Evolutionary conservation across 257 asterid species (phyloP), one percentile per base, ranked within the genome.

Genomic region (Lycium barbarum): DNA sequence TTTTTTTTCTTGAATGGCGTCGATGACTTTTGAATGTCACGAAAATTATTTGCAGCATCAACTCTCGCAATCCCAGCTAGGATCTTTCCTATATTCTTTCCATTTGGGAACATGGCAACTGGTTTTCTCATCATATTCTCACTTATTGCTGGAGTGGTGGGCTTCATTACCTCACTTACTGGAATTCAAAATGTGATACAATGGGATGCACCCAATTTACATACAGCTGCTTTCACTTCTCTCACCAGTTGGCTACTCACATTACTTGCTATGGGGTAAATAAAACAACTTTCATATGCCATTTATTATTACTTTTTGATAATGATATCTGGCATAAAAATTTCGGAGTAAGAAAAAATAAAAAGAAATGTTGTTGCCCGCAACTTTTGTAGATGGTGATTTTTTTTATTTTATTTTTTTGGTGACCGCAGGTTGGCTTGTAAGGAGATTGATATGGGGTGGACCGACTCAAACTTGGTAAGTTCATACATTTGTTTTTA

Each of bases 211-310:
- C 88, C 98, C 11, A 95, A 86, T 84, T 87, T 93, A 5, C 89
- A 93, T 83, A 93, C 98, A 83, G 98, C 98, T 76, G 93, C 94
- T 87, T 84, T 94, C 40, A 93, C 98, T 80, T 91, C 99, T 84
- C 87, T 95, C 43, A 85, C 93, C 2, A 84, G 97, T 57, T 94
- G 91, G 95, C 57, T 88, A 1, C 93, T 97, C 51, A 92, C 99
- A 51, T 81, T 97, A 66, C 98, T 97, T 5, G 98, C 99, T 2
- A 93, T 95, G 98, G 99, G 98, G 99, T 96, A 88, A 86, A 49
- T 12, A 47, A 43, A 6, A 10, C 12, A 45, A 54, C 26, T 36
- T 38, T 61, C 51, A 26, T n/a, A 51, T 65, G 59, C 40, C 12
- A 38, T 22, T 36, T 9, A 57, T 40, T 0, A 7, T 20, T 26